phyloP scores from a whole-genome alignment of 2,329 filamentous ascomycete species.

The Neofusicoccum umdonicola region DNA sequence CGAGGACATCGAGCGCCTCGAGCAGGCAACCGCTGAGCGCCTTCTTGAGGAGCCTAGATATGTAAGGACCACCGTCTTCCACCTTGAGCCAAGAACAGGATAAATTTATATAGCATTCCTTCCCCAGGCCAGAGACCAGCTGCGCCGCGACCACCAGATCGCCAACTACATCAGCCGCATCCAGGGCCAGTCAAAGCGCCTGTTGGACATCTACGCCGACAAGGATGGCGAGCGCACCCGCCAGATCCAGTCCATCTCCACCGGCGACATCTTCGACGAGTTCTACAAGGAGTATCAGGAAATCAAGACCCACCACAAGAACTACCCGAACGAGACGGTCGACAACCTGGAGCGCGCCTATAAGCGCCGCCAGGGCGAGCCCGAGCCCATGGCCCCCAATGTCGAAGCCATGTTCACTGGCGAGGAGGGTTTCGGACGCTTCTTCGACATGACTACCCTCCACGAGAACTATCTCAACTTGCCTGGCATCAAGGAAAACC shows the following conservation, averaged over 20 bases:
- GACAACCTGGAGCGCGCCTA: constrained; percentile 95
- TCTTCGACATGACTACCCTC: constrained; percentile 79
- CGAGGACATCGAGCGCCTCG: constrained; percentile 93
- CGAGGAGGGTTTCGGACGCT: constrained; percentile 90
- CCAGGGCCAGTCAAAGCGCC: constrained; percentile 75
- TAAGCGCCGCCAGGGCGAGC: constrained; percentile 66
- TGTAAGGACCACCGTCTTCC: constrained; percentile 51
- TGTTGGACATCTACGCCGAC: constrained; percentile 83
- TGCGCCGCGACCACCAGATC: constrained; percentile 91
- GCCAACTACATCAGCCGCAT: constrained; percentile 83
- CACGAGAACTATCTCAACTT: constrained; percentile 92
- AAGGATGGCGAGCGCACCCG: constrained; percentile 66
- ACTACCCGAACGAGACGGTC: constrained; percentile 90
- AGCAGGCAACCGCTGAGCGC: constrained; percentile 89
- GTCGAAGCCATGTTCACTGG: constrained; percentile 93
- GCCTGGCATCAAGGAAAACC: constrained; percentile 66
- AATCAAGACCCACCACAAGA: constrained; percentile 82
- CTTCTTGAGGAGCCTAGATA: constrained; percentile 85
- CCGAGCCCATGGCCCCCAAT: constrained; percentile 60
- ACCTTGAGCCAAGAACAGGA: background rate
- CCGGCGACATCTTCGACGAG: constrained; percentile 81
- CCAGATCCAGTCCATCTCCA: constrained; percentile 81
- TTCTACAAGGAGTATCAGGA: constrained; percentile 83
- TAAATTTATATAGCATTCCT: constrained; percentile 16
- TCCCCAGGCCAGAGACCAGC: constrained; percentile 74